Conservation (phyloP, 2,329 filamentous ascomycete genomes). For the Penicillium sp. region DNA sequence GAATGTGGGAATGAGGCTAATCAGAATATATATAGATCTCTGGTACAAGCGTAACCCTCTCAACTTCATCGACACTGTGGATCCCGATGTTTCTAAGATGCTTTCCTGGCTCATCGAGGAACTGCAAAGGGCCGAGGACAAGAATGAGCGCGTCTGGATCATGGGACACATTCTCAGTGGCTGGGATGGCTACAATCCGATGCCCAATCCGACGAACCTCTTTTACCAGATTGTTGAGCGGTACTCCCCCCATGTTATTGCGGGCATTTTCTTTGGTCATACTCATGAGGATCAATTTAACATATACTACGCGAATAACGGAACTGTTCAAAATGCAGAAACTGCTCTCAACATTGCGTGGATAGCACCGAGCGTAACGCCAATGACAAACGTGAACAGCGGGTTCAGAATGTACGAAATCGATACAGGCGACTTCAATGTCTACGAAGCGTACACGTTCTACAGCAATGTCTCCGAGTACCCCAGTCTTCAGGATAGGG, state of each 20-base stretch:
- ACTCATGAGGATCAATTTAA: slow-evolving; percentile 60
- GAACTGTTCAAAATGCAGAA: slow-evolving; percentile 45
- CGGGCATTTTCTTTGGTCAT: slow-evolving; percentile 60
- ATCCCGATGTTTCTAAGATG: slow-evolving; percentile 56
- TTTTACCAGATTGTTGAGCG: slow-evolving; percentile 61
- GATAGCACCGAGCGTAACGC: slow-evolving; percentile 58
- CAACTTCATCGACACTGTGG: slow-evolving; percentile 57
- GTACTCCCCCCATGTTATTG: slow-evolving; percentile 60
- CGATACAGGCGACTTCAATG: slow-evolving; percentile 57
- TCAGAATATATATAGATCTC: slow-evolving; percentile 21
- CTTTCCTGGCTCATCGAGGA: slow-evolving; percentile 57
- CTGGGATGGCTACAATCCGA: slow-evolving; percentile 60
- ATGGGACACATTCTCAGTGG: slow-evolving; percentile 60
- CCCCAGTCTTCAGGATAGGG: slow-evolving; percentile 42
- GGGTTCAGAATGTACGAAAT: slow-evolving; percentile 61
- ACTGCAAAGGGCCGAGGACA: slow-evolving; percentile 58
- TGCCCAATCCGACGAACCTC: slow-evolving; percentile 58
- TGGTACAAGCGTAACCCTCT: slow-evolving; percentile 48
- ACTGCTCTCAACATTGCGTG: slow-evolving; percentile 56
- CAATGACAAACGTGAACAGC: slow-evolving; percentile 59
- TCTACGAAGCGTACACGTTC: slow-evolving; percentile 60
- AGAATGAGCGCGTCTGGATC: slow-evolving; percentile 59
- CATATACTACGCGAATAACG: slow-evolving; percentile 60
- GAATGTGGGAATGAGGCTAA: background rate
- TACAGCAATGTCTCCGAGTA: slow-evolving; percentile 57